These are phyloP conservation scores for Gracilaria caudata DNA, from an alignment of 23 red algal species.

Conservation along the genomic window DNA sequence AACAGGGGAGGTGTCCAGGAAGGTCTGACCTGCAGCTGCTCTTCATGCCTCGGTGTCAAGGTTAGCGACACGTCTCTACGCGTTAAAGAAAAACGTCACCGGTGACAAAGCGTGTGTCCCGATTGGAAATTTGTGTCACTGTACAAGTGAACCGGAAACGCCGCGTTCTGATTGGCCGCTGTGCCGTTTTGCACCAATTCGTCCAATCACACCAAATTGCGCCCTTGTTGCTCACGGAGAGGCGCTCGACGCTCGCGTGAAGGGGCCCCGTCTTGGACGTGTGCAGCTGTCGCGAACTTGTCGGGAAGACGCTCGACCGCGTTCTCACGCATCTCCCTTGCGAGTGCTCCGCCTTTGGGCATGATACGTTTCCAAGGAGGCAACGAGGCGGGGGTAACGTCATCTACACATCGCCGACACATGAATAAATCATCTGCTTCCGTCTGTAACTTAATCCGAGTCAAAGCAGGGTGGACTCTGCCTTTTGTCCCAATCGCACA, in stretches of 20 bases:
- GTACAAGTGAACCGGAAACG: neutral
- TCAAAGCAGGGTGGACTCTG: too few relatives aligned
- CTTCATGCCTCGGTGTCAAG: too few relatives aligned
- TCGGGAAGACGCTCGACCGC: too few relatives aligned
- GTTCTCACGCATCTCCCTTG: neutral
- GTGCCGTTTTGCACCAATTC: neutral
- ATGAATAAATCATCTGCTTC: neutral
- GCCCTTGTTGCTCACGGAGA: too few relatives aligned
- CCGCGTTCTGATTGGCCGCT: neutral
- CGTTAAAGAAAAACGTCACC: neutral
- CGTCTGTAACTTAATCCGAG: neutral
- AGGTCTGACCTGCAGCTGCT: too few relatives aligned
- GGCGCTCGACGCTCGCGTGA: too few relatives aligned
- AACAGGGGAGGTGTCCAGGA: neutral
- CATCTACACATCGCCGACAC: neutral
- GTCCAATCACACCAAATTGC: neutral
- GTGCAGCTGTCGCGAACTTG: too few relatives aligned
- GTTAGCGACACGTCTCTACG: too few relatives aligned
- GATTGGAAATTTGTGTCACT: constrained; percentile 3
- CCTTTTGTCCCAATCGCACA: too few relatives aligned
- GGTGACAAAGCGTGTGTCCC: neutral
- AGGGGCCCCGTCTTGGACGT: too few relatives aligned
- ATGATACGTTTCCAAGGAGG: neutral
- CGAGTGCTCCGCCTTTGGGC: neutral
- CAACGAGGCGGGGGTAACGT: neutral